Conservation (phyloP, 768 basidiomycete genomes). For the Rhodosporidiobolus sp. region DNA sequence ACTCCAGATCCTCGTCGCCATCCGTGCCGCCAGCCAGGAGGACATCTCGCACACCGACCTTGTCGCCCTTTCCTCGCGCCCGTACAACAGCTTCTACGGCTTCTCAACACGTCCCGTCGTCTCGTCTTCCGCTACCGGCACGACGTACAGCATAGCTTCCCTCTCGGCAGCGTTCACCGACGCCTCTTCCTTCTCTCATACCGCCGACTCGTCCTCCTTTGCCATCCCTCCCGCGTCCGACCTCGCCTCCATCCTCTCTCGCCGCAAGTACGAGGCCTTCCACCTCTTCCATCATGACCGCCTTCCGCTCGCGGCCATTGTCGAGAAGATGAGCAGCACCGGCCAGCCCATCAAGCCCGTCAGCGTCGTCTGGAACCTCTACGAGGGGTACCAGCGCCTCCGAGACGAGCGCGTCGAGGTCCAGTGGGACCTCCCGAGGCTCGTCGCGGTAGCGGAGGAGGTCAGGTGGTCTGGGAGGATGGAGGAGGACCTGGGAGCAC, state of each 20-base stretch:
- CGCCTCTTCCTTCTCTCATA: no score
- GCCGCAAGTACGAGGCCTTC: slow-evolving; percentile 19
- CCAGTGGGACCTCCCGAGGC: slow-evolving; percentile 14
- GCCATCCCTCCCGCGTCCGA: not conserved
- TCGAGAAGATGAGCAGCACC: slow-evolving; percentile 1
- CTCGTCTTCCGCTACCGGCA: not conserved
- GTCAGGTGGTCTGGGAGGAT: not conserved
- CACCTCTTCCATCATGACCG: not conserved
- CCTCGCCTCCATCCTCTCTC: not conserved
- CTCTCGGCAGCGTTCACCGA: no score
- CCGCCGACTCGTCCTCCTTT: not conserved
- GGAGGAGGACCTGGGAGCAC: not conserved
- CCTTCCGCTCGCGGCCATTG: not conserved
- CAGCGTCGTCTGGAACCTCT: slow-evolving; percentile 18
- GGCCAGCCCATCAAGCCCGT: not conserved
- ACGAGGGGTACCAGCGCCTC: not conserved
- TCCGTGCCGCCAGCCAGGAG: slow-evolving; percentile 1
- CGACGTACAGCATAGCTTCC: not conserved
- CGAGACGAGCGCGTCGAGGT: not conserved
- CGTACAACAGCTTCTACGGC: not conserved
- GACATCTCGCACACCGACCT: not conserved
- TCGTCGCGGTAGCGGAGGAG: slow-evolving; percentile 1
- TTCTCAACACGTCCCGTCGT: not conserved
- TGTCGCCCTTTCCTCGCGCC: not conserved
- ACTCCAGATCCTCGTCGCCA: slow-evolving; percentile 13